Evolutionary conservation across 441 rosid species (phyloP), one percentile per base, ranked within the genome.

Genomic region (Theobroma grandiflorum): DNA sequence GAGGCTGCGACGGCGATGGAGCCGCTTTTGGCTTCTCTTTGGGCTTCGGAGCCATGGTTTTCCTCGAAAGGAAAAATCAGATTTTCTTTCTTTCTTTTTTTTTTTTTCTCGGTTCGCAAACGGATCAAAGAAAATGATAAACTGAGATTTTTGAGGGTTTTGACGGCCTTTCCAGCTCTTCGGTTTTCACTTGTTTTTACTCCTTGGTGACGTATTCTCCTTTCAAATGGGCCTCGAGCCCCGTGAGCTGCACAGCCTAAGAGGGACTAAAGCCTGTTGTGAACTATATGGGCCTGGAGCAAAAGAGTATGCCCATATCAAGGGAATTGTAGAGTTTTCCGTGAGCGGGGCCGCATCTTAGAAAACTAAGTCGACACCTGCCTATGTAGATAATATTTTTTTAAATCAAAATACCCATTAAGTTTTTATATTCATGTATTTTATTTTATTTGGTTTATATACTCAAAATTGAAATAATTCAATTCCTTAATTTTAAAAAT

Each of bases 31-130:
- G 82, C 86, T 87, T 92, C 37, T 91, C 92, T 83, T 89, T 91
- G 53, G 92, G 77, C 75, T 95, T 95, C 0, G 98, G 97, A 85
- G 95, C 90, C 98, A 95, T 92, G 58, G 84, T 33, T 40, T 49
- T 68, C 38, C 72, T 50, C 71, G 52, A 47, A 47, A 8, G 52
- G 12, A 43, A 10, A 62, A 49, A 74, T 43, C 68, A 59, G 68
- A 61, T 20, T 57, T 6, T 43, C 16, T n/a, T 55, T 55, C 2
- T 14, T 45, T 47, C 31, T 26, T 26, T 26, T 26, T 26, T 40
- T 45, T 14, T 15, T 59, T 80, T 53, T 64, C 76, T 16, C 57
- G 26, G 67, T 33, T 8, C 22, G 69, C 77, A 79, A 26, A 38
- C 74, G 33, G 72, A 43, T 22, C n/a, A 18, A 14, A 33, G 38